These are phyloP conservation scores for Colletotrichum lindemuthianum DNA, from an alignment of 2,329 filamentous ascomycete species.

Conservation along the genomic window DNA sequence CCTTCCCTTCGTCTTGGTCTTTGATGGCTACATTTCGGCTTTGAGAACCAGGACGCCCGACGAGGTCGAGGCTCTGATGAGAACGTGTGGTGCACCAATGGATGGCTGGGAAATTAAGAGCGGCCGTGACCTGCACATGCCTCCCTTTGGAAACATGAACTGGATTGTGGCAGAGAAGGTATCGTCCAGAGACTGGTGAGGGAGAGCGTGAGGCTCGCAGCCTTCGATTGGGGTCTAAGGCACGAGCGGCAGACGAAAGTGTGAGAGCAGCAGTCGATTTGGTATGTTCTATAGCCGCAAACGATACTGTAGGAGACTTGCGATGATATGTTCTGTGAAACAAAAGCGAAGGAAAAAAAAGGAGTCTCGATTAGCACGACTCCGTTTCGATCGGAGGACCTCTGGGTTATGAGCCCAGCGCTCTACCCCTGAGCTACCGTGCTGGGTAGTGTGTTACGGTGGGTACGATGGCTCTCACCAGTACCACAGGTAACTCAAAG, in stretches of 20 bases:
- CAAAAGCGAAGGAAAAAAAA: background rate
- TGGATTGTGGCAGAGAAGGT: constrained; percentile 55
- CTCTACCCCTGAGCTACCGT: constrained; percentile 36
- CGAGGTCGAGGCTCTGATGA: constrained; percentile 71
- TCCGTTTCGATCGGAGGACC: constrained; percentile 34
- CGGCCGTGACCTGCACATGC: constrained; percentile 58
- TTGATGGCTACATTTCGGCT: constrained; percentile 75
- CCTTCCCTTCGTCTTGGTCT: constrained; percentile 72
- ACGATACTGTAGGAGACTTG: too few species aligned
- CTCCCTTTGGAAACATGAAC: constrained; percentile 60
- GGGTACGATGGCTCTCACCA: too few species aligned
- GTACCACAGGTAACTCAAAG: too few species aligned
- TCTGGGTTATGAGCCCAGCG: constrained; percentile 38
- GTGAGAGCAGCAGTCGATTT: too few species aligned
- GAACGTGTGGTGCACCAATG: constrained; percentile 58
- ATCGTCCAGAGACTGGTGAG: constrained; percentile 18
- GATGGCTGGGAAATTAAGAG: constrained; percentile 60
- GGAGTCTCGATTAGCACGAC: constrained; percentile 15
- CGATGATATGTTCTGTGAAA: too few species aligned
- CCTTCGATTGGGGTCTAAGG: too few species aligned
- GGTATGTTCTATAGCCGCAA: too few species aligned
- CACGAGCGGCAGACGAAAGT: too few species aligned
- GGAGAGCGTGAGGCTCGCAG: too few species aligned
- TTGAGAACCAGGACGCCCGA: constrained; percentile 73
- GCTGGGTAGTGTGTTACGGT: background rate